phyloP scores from a whole-genome alignment of 2,329 filamentous ascomycete species.

The Aspergillus sp. region DNA sequence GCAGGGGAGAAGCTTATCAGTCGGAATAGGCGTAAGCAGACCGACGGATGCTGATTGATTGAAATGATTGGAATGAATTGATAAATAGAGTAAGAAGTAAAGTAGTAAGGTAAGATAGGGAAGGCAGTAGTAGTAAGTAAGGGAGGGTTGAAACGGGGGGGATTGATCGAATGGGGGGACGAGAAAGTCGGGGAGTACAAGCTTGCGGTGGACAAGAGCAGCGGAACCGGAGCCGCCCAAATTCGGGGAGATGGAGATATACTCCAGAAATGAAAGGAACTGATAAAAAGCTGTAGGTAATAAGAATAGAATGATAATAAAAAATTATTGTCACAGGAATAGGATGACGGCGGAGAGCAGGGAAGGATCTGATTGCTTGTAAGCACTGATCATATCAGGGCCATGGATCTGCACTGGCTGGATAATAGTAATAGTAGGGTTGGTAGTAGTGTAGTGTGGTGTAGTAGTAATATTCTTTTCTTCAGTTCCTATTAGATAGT shows the following conservation, averaged over 20 bases:
- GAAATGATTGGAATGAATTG: background rate
- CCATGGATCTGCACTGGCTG: too few relatives aligned
- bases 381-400: background rate
- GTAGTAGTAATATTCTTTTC: too few relatives aligned
- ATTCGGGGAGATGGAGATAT: background rate
- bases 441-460: too few relatives aligned
- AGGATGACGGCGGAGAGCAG: background rate
- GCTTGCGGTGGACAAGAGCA: conserved; percentile 2
- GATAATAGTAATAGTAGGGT: too few relatives aligned
- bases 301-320: background rate
- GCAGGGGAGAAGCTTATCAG: conserved; percentile 31
- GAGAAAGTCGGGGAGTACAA: conserved; percentile 17
- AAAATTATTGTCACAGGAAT: background rate
- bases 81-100: background rate
- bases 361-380: background rate
- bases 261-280: background rate
- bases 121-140: background rate
- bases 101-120: background rate
- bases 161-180: too few relatives aligned
- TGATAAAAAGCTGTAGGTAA: background rate
- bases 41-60: background rate
- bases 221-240: conserved; percentile 21
- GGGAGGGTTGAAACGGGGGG: too few relatives aligned
- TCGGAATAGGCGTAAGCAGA: background rate
- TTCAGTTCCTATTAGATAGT: too few relatives aligned